Conservation (phyloP, 108 stramenopile species). For the Asterionellopsis glacialis region DNA sequence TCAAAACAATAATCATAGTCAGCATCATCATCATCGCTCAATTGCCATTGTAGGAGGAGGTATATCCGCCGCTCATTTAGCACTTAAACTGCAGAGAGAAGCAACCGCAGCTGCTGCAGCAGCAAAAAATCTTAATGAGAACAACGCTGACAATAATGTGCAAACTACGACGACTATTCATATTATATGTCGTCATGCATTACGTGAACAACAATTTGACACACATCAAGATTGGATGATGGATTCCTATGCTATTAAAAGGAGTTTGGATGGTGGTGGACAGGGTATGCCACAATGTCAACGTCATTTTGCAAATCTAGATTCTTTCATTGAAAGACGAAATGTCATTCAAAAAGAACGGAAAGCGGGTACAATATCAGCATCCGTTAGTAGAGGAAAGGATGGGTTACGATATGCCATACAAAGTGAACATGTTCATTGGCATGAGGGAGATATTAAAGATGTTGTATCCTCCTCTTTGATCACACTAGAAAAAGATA, state of each 20-base stretch:
- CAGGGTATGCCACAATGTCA: conserved; percentile 6
- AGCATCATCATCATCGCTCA: not conserved
- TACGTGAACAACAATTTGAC: conserved; percentile 24
- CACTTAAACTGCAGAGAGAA: conserved; percentile 6
- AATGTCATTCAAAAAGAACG: conserved; percentile 1
- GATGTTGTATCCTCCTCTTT: no score
- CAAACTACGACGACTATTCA: not conserved
- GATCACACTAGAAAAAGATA: no score
- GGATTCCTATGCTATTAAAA: not conserved
- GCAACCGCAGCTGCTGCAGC: not conserved
- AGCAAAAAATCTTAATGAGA: no score
- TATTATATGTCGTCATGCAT: conserved; percentile 11
- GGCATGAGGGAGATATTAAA: no score
- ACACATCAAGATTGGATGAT: conserved; percentile 30
- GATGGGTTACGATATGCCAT: no score
- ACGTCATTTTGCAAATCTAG: not conserved
- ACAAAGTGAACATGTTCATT: no score
- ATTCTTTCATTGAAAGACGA: conserved; percentile 4
- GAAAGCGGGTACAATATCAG: no score
- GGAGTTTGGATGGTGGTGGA: conserved; percentile 8
- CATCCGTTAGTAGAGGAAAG: no score
- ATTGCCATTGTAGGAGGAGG: conserved; percentile 21
- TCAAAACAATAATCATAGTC: not conserved
- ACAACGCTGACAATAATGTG: no score
- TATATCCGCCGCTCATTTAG: conserved; percentile 19